Conservation (phyloP, 2,329 filamentous ascomycete genomes). For the Pseudovirgaria hyperparasitica region DNA sequence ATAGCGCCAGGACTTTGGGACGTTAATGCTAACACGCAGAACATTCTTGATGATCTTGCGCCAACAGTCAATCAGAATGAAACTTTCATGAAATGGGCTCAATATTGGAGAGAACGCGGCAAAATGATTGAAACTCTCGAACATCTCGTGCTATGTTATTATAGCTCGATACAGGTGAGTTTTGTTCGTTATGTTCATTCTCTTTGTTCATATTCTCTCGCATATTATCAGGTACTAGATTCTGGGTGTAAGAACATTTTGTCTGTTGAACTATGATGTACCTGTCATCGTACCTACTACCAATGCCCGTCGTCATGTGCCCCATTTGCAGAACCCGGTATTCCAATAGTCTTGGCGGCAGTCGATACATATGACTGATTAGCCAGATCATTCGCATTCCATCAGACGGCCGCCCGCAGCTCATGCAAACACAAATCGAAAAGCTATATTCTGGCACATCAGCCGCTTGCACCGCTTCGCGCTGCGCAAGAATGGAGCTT, state of each 20-base stretch:
- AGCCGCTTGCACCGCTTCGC: background rate
- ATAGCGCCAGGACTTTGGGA: slow-evolving; percentile 31
- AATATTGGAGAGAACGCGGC: slow-evolving; percentile 14
- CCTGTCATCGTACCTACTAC: too few species aligned
- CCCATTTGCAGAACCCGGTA: too few species aligned
- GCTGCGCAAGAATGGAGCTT: slow-evolving; percentile 27
- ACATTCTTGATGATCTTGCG: slow-evolving; percentile 24
- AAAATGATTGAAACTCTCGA: slow-evolving; percentile 31
- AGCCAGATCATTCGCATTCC: slow-evolving; percentile 34
- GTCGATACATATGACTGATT: background rate
- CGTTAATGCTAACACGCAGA: slow-evolving; percentile 23
- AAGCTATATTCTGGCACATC: slow-evolving; percentile 30
- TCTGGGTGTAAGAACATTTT: too few species aligned
- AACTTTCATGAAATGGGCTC: slow-evolving; percentile 1
- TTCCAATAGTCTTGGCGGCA: background rate
- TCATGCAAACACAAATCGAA: slow-evolving; percentile 37
- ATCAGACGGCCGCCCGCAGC: slow-evolving; percentile 28
- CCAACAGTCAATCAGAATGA: slow-evolving; percentile 17
- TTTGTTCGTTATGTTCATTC: too few species aligned
- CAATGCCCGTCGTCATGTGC: too few species aligned
- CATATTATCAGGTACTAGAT: too few species aligned
- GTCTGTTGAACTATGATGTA: too few species aligned
- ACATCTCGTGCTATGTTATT: slow-evolving; percentile 38
- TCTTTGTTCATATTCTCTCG: too few species aligned
- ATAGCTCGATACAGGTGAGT: slow-evolving; percentile 30